Conservation (phyloP, 2,329 filamentous ascomycete genomes). For the Arthrobotrys entomopaga region DNA sequence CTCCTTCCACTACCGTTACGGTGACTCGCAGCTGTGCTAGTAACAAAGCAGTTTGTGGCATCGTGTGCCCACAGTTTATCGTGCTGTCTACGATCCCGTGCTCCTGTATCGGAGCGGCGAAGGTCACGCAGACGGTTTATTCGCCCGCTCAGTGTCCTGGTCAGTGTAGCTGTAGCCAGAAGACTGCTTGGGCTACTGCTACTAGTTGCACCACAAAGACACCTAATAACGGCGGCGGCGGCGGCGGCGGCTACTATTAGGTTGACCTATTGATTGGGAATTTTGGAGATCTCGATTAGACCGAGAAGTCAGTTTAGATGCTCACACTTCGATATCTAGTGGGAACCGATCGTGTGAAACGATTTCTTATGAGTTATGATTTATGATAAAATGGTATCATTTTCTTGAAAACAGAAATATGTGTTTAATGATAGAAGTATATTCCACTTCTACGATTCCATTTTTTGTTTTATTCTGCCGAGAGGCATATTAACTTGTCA, state of each 20-base stretch:
- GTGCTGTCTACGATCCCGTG: background rate
- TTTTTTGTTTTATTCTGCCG: too few relatives aligned
- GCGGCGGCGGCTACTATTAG: background rate
- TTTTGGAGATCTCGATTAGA: too few relatives aligned
- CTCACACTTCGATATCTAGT: background rate
- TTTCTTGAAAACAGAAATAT: background rate
- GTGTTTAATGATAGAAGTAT: background rate
- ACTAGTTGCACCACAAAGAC: background rate
- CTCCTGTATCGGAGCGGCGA: background rate
- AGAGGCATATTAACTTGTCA: too few relatives aligned
- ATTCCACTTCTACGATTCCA: too few relatives aligned
- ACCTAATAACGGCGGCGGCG: background rate
- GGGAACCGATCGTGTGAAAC: background rate
- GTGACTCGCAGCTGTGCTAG: background rate
- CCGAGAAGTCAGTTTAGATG: background rate
- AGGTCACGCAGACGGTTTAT: background rate
- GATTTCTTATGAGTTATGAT: slow-evolving; percentile 5
- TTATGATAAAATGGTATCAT: background rate
- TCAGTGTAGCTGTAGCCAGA: background rate
- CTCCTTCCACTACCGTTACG: slow-evolving; percentile 24
- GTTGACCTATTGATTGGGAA: background rate
- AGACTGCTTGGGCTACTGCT: background rate
- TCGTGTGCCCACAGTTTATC: background rate
- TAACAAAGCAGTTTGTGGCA: background rate
- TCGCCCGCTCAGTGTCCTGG: background rate